phyloP scores from a whole-genome alignment of 2,329 filamentous ascomycete genomes.

The Fusarium hostae region DNA sequence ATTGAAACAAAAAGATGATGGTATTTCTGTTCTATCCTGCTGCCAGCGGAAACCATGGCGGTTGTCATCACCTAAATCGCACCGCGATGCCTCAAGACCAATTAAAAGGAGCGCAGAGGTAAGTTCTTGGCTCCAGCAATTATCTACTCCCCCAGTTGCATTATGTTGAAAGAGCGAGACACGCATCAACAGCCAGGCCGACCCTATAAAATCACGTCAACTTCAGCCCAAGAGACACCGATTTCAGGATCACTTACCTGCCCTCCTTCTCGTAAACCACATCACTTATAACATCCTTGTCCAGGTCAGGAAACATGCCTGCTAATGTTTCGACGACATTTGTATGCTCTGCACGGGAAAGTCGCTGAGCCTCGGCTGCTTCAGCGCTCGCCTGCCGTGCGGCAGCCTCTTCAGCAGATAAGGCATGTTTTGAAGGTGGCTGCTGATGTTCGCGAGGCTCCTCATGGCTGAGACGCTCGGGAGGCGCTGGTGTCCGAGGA shows the following conservation, averaged over 20 bases:
- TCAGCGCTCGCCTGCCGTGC: constrained; percentile 92
- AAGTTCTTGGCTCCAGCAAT: background rate
- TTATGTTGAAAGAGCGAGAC: constrained; percentile 73
- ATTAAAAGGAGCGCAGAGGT: background rate
- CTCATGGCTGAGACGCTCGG: constrained; percentile 49
- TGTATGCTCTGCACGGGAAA: constrained; percentile 85
- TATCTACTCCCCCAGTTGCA: background rate
- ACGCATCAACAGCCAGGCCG: constrained; percentile 86
- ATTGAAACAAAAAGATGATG: constrained; percentile 7
- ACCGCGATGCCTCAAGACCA: background rate
- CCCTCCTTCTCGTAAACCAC: constrained; percentile 97
- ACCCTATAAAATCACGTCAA: constrained; percentile 63
- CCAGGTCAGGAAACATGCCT: constrained; percentile 96
- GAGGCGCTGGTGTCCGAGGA: constrained; percentile 52
- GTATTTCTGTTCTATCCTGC: constrained; percentile 34
- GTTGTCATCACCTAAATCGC: constrained; percentile 8
- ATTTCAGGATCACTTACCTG: constrained; percentile 67
- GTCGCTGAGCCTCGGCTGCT: constrained; percentile 83
- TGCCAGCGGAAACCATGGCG: background rate
- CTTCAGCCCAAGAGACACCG: background rate
- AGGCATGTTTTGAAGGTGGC: constrained; percentile 53
- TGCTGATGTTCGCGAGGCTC: constrained; percentile 48
- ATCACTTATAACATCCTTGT: constrained; percentile 94
- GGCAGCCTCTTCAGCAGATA: constrained; percentile 86
- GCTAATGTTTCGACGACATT: constrained; percentile 94